phyloP scores from a whole-genome alignment of 2,329 filamentous ascomycete species.

The Trichophyton simii region DNA sequence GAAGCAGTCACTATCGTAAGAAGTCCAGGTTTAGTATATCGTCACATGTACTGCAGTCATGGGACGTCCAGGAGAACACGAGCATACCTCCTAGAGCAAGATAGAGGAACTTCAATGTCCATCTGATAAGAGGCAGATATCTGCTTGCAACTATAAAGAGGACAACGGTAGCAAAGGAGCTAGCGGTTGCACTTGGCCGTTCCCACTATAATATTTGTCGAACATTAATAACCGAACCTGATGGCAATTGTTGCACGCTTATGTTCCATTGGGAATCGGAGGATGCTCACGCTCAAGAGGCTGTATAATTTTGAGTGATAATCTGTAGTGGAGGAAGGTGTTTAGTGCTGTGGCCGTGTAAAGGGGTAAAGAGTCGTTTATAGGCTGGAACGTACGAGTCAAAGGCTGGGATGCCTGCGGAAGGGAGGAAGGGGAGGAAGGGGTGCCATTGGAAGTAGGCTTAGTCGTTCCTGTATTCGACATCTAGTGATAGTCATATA shows the following conservation, averaged over 20 bases:
- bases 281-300: slow-evolving; percentile 44
- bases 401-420: slow-evolving; percentile 44
- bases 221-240: slow-evolving; percentile 2
- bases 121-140: slow-evolving; percentile 51
- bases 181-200: slow-evolving; percentile 51
- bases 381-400: slow-evolving; percentile 38
- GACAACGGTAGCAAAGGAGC: slow-evolving; percentile 45
- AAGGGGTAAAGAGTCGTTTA: neutral
- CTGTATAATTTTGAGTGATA: slow-evolving; percentile 57
- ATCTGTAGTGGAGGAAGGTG: slow-evolving; percentile 27
- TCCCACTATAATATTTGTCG: slow-evolving; percentile 43
- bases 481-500: neutral
- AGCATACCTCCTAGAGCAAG: slow-evolving; percentile 45
- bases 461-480: neutral
- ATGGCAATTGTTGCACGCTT: neutral
- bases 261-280: neutral
- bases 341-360: neutral
- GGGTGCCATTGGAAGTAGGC: slow-evolving; percentile 26
- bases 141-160: slow-evolving; percentile 50
- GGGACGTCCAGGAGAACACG: neutral
- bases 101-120: slow-evolving; percentile 48
- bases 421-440: slow-evolving; percentile 34
- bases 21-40: slow-evolving; percentile 5
- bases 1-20: slow-evolving; percentile 39
- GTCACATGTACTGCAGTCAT: neutral